phyloP scores from a whole-genome alignment of 2,329 filamentous ascomycete genomes.

The Penicillium sp. region DNA sequence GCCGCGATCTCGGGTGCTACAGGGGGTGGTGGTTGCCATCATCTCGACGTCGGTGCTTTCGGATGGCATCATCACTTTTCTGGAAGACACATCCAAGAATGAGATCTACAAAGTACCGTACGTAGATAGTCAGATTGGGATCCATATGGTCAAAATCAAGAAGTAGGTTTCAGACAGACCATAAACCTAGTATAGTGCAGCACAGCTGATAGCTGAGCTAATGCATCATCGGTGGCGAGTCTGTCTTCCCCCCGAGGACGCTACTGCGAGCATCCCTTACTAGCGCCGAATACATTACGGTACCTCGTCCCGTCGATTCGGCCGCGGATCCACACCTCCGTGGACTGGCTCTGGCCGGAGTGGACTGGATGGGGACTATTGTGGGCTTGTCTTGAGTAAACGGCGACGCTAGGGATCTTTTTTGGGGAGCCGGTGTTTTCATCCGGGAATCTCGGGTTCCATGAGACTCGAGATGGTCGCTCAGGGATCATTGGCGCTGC shows the following conservation, averaged over 20 bases:
- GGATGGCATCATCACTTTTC: conserved; percentile 14
- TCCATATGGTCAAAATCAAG: too few species aligned
- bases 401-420: conserved; percentile 24
- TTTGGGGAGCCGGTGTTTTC: conserved; percentile 24
- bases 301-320: conserved; percentile 8
- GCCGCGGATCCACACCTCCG: conserved; percentile 8
- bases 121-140: neutral
- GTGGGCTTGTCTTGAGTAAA: conserved; percentile 13
- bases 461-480: neutral
- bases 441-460: conserved; percentile 16
- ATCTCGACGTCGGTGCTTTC: conserved; percentile 16
- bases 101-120: neutral
- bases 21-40: conserved; percentile 14
- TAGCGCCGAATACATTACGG: conserved; percentile 13
- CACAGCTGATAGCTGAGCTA: conserved; percentile 2
- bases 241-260: conserved; percentile 16
- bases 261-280: conserved; percentile 22
- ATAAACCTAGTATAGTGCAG: neutral
- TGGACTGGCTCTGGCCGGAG: neutral
- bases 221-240: conserved; percentile 19
- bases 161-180: neutral
- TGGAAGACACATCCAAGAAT: neutral
- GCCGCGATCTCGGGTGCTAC: neutral
- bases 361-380: neutral
- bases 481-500: neutral